Evolutionary conservation across 75 land plant genomes (phyloP).

Genomic region (Ceratopteris richardii): DNA sequence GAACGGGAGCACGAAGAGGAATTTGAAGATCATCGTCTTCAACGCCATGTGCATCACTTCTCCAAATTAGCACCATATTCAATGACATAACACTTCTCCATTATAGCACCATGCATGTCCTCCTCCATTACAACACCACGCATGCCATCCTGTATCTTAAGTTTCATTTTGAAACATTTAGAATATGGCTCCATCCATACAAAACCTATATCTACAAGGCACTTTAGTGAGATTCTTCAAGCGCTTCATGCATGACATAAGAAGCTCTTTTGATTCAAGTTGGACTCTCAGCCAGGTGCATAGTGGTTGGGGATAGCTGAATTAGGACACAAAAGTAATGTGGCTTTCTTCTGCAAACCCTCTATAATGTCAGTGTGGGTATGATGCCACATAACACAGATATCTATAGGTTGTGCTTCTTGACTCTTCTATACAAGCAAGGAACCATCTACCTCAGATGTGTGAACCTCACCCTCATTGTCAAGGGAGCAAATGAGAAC

Average conservation of each 20-base stretch:
- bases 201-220: slow-evolving; percentile 54
- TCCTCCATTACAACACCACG: no score
- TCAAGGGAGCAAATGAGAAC: no score
- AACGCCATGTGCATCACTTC: no score
- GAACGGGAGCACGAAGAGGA: no score
- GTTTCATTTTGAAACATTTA: slow-evolving; percentile 56
- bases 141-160: slow-evolving; percentile 53
- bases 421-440: no score
- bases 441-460: no score
- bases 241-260: slow-evolving; percentile 55
- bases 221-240: slow-evolving; percentile 42
- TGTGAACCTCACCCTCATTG: no score
- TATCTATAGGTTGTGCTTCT: slow-evolving; percentile 79
- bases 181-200: slow-evolving; percentile 79
- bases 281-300: slow-evolving; percentile 51
- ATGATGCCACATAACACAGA: slow-evolving; percentile 64
- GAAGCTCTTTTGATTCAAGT: slow-evolving; percentile 58
- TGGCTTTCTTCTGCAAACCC: slow-evolving; percentile 51
- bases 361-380: slow-evolving; percentile 71
- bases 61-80: no score
- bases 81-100: slow-evolving; percentile 58
- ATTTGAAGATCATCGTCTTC: no score
- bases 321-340: slow-evolving; percentile 47
- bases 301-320: slow-evolving; percentile 59
- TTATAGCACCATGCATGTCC: slow-evolving; percentile 51